These are phyloP conservation scores for Ilex aquifolium DNA, from an alignment of 257 asterid genomes.

Conservation along the genomic window DNA sequence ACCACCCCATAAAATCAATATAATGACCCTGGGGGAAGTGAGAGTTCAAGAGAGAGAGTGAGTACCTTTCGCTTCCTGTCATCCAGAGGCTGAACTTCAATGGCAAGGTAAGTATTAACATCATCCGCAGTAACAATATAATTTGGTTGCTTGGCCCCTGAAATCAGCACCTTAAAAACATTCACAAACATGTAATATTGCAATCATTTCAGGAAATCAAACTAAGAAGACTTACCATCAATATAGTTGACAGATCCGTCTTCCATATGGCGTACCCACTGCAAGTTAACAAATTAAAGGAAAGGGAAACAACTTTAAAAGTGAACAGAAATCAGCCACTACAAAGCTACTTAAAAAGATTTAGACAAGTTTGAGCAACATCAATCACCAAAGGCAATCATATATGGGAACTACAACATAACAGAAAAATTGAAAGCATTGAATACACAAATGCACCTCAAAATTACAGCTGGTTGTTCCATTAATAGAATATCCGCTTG, in stretches of 20 bases:
- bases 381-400: not conserved
- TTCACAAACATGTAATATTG: too few species aligned
- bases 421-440: not conserved
- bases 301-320: slow-evolving; percentile 13
- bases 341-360: slow-evolving; percentile 11
- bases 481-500: slow-evolving; percentile 83
- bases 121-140: slow-evolving; percentile 97
- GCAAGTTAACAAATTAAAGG: slow-evolving; percentile 35
- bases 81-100: slow-evolving; percentile 97
- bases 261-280: slow-evolving; percentile 96
- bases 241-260: slow-evolving; percentile 92
- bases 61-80: slow-evolving; percentile 93
- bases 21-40: not conserved
- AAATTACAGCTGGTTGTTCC: slow-evolving; percentile 99
- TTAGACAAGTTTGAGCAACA: not conserved
- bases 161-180: slow-evolving; percentile 11
- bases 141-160: slow-evolving; percentile 95
- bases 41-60: not conserved
- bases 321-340: slow-evolving; percentile 8
- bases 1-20: too few species aligned
- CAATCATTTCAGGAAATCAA: slow-evolving; percentile 8
- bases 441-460: slow-evolving; percentile 49
- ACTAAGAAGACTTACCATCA: slow-evolving; percentile 52
- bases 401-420: not conserved
- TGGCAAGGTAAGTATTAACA: slow-evolving; percentile 82